phyloP scores from a whole-genome alignment of 306 rosid species.

The Alnus glutinosa region DNA sequence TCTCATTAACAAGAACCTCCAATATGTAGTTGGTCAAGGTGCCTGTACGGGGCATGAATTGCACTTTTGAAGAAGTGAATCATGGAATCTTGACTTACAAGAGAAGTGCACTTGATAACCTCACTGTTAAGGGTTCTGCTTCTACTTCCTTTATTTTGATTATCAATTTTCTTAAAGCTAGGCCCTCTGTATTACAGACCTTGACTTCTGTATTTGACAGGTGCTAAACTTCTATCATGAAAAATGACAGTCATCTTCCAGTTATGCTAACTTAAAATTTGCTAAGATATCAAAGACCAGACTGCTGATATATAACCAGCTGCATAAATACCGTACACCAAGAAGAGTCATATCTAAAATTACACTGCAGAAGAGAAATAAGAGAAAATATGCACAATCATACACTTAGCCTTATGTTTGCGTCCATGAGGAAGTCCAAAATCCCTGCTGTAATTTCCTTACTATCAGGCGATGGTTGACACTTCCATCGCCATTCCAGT shows the following conservation, averaged over 20 bases:
- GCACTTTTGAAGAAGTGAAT: not conserved
- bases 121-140: not conserved
- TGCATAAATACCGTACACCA: not conserved
- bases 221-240: not conserved
- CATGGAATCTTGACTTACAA: not conserved
- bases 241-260: not conserved
- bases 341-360: not conserved
- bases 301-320: not conserved
- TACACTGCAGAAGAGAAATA: not conserved
- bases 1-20: not conserved
- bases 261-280: not conserved
- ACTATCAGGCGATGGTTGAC: slow-evolving; percentile 55
- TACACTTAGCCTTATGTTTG: slow-evolving; percentile 84
- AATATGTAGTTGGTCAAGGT: not conserved
- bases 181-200: not conserved
- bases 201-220: not conserved
- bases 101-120: not conserved
- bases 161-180: not conserved
- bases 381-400: slow-evolving; percentile 31
- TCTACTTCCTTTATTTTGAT: not conserved
- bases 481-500: slow-evolving; percentile 88
- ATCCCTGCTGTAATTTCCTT: slow-evolving; percentile 62
- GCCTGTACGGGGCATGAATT: not conserved
- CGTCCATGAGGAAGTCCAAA: slow-evolving; percentile 83
- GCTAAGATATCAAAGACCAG: not conserved